phyloP scores from a whole-genome alignment of 1,284 basidiomycete species.

The Pseudomicrostroma phylloplanum region DNA sequence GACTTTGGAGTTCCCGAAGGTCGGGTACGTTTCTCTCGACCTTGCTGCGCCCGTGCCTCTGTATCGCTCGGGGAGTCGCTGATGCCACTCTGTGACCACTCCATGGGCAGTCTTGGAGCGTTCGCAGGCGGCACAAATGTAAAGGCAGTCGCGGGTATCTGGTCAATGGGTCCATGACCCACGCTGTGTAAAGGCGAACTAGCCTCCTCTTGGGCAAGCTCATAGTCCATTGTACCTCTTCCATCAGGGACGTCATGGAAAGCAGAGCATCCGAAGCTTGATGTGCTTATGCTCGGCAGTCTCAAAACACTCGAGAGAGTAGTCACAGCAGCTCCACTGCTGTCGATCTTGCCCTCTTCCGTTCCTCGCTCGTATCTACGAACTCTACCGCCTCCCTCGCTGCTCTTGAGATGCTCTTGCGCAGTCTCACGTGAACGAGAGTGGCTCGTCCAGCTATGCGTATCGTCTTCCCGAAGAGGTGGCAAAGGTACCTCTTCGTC shows the following conservation, averaged over 20 bases:
- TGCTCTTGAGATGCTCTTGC: too few relatives aligned
- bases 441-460: too few relatives aligned
- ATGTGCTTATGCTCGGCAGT: conserved; percentile 35
- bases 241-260: background rate
- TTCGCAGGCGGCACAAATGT: conserved; percentile 32
- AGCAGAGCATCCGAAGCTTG: conserved; percentile 30
- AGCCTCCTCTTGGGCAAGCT: too few relatives aligned
- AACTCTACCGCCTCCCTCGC: too few relatives aligned
- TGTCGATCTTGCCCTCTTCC: background rate
- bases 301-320: conserved; percentile 22
- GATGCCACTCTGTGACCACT: background rate
- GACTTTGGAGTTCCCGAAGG: conserved; percentile 14
- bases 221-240: too few relatives aligned
- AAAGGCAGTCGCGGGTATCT: conserved; percentile 15
- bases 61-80: background rate
- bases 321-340: conserved; percentile 3
- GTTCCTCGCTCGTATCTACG: too few relatives aligned
- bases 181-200: too few relatives aligned
- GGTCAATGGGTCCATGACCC: too few relatives aligned
- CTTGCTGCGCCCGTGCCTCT: conserved; percentile 22
- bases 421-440: too few relatives aligned
- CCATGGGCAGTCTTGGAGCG: conserved; percentile 12
- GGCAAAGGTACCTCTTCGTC: conserved; percentile 21
- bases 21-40: conserved; percentile 32
- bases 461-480: too few relatives aligned